Evolutionary conservation across 2,329 filamentous ascomycete genomes (phyloP).

Genomic region (Fusarium keratoplasticum): DNA sequence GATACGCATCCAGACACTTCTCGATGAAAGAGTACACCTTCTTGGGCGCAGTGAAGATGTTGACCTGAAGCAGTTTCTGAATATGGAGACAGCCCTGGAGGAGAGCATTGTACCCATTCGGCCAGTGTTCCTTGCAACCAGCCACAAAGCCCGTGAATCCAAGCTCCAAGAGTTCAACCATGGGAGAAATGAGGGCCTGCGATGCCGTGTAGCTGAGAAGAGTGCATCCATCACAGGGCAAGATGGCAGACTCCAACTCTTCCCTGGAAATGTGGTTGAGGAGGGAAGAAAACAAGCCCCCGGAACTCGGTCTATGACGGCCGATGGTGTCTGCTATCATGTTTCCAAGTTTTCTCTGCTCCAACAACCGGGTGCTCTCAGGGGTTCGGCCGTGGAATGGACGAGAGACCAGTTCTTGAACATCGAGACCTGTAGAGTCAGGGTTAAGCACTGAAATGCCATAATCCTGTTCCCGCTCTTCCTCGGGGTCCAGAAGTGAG

Average conservation of each 20-base stretch:
- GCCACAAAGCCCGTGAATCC: conserved; percentile 33
- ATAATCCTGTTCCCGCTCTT: conserved; percentile 4
- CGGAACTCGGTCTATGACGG: conserved; percentile 3
- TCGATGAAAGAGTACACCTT: conserved; percentile 21
- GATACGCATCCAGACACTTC: conserved; percentile 36
- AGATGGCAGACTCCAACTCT: conserved; percentile 26
- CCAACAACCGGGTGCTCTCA: not conserved
- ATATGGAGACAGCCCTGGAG: conserved; percentile 26
- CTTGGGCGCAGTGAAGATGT: conserved; percentile 19
- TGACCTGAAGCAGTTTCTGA: conserved; percentile 12
- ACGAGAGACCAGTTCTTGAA: not conserved
- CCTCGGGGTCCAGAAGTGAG: conserved; percentile 9
- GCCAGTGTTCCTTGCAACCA: conserved; percentile 37
- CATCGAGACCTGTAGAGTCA: not conserved
- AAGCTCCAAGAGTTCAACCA: conserved; percentile 36
- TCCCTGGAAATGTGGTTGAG: conserved; percentile 28
- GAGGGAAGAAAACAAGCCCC: conserved; percentile 18
- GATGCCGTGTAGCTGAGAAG: conserved; percentile 39
- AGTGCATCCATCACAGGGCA: conserved; percentile 41
- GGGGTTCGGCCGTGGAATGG: not conserved
- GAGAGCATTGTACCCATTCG: conserved; percentile 38
- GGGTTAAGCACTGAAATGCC: conserved; percentile 2
- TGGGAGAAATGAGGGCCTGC: not conserved
- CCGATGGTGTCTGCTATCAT: conserved; percentile 32
- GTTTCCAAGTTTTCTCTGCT: conserved; percentile 16